Evolutionary conservation across 2,329 filamentous ascomycete species (phyloP), one percentile per base, ranked within the genome.

Genomic region (Hypoxylon sp.): DNA sequence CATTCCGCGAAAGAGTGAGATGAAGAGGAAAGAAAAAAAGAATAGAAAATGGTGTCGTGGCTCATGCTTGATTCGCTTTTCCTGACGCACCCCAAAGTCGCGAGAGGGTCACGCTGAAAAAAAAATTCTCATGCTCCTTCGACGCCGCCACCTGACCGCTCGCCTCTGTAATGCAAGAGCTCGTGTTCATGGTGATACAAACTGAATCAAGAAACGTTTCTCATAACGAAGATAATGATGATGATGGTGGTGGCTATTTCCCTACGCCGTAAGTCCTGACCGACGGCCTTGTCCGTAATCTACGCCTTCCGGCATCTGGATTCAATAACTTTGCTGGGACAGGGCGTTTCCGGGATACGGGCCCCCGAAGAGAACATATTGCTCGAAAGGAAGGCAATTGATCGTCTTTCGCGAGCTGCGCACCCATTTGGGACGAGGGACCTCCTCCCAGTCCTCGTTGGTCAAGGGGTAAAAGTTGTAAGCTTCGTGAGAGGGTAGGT

Each of bases 391-490:
- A 17, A 75, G 65, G 33, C 78, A 81, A 71, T 79, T 80, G 66
- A 81, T 79, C 17, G 78, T 79, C 63, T 75, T 77, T 9, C 76
- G 68, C 31, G 72, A 74, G 60, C 73, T 71, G 52, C 75, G 71
- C 52, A 76, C 74, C 76, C 78, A 76, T 59, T 73, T 31, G 33
- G 78, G 76, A 42, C 70, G 66, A 26, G 73, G 67, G 6, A 80
- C 70, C 1, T 75, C 74, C 53, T 78, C 75, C 82, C 82, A 84
- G 14, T 80, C 71, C 60, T 83, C 82, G 70, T 82, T 79, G 33
- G 81, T 81, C 53, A 81, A 74, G 1, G 81, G 78, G 53, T 79
- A 79, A 69, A 84, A 84, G 67, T 79, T 78, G 74, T 82, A 84
- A 13, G 77, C 73, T 71, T 84, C 82, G 68, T 80, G 76, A 10